Base-by-base conservation (phyloP, 305 asterid genomes). In the Fraxinus nigra region DNA sequence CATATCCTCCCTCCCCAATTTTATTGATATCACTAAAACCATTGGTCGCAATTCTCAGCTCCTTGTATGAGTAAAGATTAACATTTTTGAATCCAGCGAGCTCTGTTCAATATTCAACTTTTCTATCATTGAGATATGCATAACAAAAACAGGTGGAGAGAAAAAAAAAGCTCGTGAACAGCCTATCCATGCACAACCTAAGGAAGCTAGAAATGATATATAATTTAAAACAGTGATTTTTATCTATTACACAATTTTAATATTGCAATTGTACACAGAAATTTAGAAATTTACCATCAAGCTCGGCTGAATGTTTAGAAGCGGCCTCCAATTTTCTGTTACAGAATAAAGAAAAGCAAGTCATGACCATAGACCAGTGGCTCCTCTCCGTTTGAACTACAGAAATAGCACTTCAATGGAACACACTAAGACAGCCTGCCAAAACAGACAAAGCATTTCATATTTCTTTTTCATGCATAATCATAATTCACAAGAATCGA, bases 1-100 rank as follows among this genome's bases (percentile, higher is more conserved):
- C 99, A 86, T 93, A 95, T 80, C 99, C 99, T 61, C 99, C 99
- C 88, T 90, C 97, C 84, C 99, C 99, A 16, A 95, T 88, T 88
- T 95, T 95, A 85, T 91, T 94, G 34, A 80, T 72, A 37, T 84
- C 88, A 85, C 93, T 89, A 82, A 89, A 95, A 83, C 88, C 97
- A 83, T 92, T 63, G 2, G 99, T 94, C 75, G 97, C 98, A 0
- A 82, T 76, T 82, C 84, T 86, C 87, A 95, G 90, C 81, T 90
- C 97, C 88, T 85, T 94, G 89, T 94, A 91, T 1, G 95, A 85
- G 91, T 90, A 95, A 78, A 89, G 79, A 51, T 35, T 83, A 75
- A 91, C 93, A 43, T 91, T 91, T 78, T 82, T 61, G 82, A 88
- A 74, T 56, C 86, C 87, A 16, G 93, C 84, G 84, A 95, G 91